Percentiles rank a stretch among this genome's conserved stretches.
These are phyloP conservation scores for Trypanosoma scelopori DNA, from an alignment of 208 protist species.

Conservation along the genomic window DNA sequence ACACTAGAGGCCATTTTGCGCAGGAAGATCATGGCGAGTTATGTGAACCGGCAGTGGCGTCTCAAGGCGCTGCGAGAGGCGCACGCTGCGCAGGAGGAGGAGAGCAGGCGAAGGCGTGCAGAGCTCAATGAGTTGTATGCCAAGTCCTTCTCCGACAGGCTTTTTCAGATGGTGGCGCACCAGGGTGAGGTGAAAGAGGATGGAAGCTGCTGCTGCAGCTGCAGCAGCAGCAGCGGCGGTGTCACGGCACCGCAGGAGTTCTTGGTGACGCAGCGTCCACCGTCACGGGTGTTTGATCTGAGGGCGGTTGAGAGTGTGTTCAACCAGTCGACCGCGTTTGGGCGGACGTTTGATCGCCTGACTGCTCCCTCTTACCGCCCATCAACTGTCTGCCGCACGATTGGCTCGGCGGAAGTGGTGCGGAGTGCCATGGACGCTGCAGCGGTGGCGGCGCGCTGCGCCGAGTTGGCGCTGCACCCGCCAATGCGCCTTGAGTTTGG, in stretches of 20 bases:
- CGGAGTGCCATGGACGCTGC: constrained; percentile 48
- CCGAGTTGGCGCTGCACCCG: constrained; percentile 23
- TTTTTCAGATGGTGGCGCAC: constrained; percentile 25
- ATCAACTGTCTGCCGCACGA: neutral
- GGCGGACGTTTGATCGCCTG: neutral
- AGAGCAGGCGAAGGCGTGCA: constrained; percentile 20
- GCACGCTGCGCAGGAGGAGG: constrained; percentile 31
- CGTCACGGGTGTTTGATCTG: too few relatives aligned
- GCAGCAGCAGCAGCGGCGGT: constrained; percentile 6
- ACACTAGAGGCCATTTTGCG: constrained; percentile 54
- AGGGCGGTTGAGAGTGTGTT: neutral
- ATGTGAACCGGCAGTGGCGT: constrained; percentile 36
- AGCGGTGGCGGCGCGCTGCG: constrained; percentile 41
- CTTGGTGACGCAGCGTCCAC: too few relatives aligned
- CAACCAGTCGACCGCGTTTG: neutral
- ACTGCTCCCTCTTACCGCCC: neutral
- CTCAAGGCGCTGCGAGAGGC: constrained; percentile 37
- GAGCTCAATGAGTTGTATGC: constrained; percentile 57
- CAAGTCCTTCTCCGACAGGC: constrained; percentile 24
- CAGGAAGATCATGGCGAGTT: constrained; percentile 47
- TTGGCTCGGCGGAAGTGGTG: constrained; percentile 23
- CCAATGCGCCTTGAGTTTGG: constrained; percentile 41
- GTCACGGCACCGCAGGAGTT: too few relatives aligned
- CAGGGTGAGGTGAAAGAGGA: constrained; percentile 22
- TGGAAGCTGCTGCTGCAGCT: constrained; percentile 2